phyloP scores from a whole-genome alignment of 2,329 filamentous ascomycete genomes.

The Botrytis squamosa region DNA sequence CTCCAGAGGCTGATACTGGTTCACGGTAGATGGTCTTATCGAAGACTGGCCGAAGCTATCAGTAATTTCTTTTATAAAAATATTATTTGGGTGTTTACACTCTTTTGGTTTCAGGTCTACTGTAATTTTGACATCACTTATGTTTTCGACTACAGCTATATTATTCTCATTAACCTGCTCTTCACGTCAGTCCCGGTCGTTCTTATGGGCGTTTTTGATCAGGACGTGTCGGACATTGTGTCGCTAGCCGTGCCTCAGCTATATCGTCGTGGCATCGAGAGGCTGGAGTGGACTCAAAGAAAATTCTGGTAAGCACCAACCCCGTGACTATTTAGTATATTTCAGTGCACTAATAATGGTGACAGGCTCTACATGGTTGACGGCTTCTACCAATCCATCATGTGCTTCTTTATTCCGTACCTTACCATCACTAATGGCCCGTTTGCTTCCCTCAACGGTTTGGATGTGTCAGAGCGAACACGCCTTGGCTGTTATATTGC shows the following conservation, averaged over 20 bases:
- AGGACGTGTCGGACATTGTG: constrained; percentile 92
- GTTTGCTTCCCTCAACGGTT: constrained; percentile 68
- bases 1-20: constrained; percentile 82
- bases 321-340: constrained; percentile 1
- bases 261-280: constrained; percentile 92
- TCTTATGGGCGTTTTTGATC: constrained; percentile 93
- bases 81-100: constrained; percentile 92
- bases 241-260: constrained; percentile 93
- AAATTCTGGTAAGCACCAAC: constrained; percentile 82
- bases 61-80: constrained; percentile 99
- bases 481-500: constrained; percentile 86
- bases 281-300: constrained; percentile 89
- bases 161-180: constrained; percentile 91
- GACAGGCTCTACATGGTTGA: constrained; percentile 87
- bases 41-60: constrained; percentile 85
- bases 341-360: too few species aligned
- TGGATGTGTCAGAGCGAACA: constrained; percentile 74
- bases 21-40: constrained; percentile 95
- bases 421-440: constrained; percentile 69
- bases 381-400: constrained; percentile 89
- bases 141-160: constrained; percentile 96
- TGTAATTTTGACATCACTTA: constrained; percentile 96
- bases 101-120: constrained; percentile 98
- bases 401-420: constrained; percentile 92
- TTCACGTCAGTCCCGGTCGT: constrained; percentile 95